Evolutionary conservation across 305 asterid species (phyloP), one percentile per base, ranked within the genome.

Genomic region (Coffea humblotiana): DNA sequence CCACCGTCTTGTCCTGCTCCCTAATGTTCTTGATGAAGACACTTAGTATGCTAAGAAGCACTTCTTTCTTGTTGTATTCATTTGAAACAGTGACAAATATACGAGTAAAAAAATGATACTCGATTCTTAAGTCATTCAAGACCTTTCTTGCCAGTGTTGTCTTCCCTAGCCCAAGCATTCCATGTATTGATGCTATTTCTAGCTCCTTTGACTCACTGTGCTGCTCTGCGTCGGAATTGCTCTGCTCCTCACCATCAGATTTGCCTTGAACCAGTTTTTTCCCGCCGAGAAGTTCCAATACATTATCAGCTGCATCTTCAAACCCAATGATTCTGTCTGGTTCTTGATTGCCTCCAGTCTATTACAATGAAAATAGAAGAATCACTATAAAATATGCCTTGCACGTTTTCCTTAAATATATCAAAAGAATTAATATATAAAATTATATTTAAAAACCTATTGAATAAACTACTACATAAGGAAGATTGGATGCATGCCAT

Each of bases 111-210:
- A 40, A 40, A 40, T 40, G 51, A 19, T 73, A 82, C 48, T 72
- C 79, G 16, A 82, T 79, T 58, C 25, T 27, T 21, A 79, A 77
- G 74, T 82, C 77, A 72, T 48, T 74, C 56, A 51, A 74, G 3
- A 82, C 81, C 51, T 82, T 82, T 61, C 78, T 82, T 19, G 85
- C 85, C 4, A 82, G 63, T 4, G 85, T 78, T 2, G 85, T 82
- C 51, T 82, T 82, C n/a, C 85, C 85, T 2, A 82, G 69, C 54
- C 85, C 85, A 56, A 78, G 82, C 85, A 82, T 82, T 11, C 85
- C 85, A 29, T 78, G 72, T 49, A 82, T 74, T 23, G 82, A 71
- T 27, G 74, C 70, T 23, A 82, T 73, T 73, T 82, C 80, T 12
- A 78, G 66, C 0, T 45, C 77, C 27, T 25, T 35, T 0, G 63